Evolutionary conservation across 208 protist genomes (phyloP).

Genomic region (Trichomonas gallinae): DNA sequence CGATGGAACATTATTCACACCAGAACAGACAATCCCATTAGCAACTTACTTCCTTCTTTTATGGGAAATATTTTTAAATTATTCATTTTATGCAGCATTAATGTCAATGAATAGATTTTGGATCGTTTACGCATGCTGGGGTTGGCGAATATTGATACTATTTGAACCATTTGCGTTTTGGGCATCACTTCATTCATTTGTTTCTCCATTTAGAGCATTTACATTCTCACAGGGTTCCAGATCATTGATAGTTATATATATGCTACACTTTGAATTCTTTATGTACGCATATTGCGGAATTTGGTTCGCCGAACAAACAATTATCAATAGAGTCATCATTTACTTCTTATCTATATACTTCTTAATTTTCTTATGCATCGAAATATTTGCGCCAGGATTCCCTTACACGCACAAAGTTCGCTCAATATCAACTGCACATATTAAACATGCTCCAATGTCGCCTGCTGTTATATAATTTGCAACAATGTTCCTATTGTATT

Average conservation of each 20-base stretch:
- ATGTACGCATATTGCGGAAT: neutral
- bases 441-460: neutral
- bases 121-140: neutral
- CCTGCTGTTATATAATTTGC: neutral
- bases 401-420: neutral
- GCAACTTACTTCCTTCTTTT: neutral
- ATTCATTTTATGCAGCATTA: neutral
- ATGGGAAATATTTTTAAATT: neutral
- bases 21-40: neutral
- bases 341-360: neutral
- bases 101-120: neutral
- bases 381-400: neutral
- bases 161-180: neutral
- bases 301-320: neutral
- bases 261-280: neutral
- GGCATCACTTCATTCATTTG: neutral
- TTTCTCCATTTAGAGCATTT: neutral
- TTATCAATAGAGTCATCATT: neutral
- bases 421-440: neutral
- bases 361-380: neutral
- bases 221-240: neutral
- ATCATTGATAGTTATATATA: neutral
- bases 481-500: no score
- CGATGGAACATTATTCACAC: neutral
- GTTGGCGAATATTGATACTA: neutral